A percentile compares a stretch with the other conserved stretches of the same genome.
These are phyloP conservation scores for Microcyclospora tardicrescens DNA, from an alignment of 2,329 filamentous ascomycete species.

Conservation along the genomic window DNA sequence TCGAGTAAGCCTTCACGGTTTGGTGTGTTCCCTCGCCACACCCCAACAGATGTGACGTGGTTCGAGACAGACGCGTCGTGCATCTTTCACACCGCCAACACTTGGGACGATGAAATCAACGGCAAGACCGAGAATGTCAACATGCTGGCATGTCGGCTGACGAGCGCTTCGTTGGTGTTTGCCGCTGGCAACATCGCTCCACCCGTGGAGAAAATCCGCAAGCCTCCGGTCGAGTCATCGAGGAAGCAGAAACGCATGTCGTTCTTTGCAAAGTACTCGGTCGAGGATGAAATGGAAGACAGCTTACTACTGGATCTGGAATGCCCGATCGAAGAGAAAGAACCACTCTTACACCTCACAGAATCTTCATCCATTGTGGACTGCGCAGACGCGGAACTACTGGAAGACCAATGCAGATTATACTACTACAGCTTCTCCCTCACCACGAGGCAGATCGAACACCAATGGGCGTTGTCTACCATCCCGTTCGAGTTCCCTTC, in stretches of 20 bases:
- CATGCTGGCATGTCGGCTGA: constrained; percentile 54
- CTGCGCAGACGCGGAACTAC: constrained; percentile 4
- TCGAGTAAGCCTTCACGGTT: constrained; percentile 46
- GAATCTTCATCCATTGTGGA: background rate
- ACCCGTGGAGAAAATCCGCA: constrained; percentile 23
- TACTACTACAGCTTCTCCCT: constrained; percentile 56
- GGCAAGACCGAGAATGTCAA: constrained; percentile 38
- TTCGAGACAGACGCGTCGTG: constrained; percentile 55
- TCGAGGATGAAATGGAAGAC: constrained; percentile 18
- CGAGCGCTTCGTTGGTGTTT: constrained; percentile 52
- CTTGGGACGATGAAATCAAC: constrained; percentile 42
- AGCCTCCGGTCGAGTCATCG: background rate
- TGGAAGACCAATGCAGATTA: constrained; percentile 51
- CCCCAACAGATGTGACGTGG: constrained; percentile 47
- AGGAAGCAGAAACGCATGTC: constrained; percentile 26
- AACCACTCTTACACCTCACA: constrained; percentile 10
- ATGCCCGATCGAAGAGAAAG: constrained; percentile 16
- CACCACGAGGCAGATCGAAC: constrained; percentile 31
- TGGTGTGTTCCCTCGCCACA: constrained; percentile 52
- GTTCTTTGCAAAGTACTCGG: constrained; percentile 34
- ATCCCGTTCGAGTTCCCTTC: constrained; percentile 59
- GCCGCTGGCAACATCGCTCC: constrained; percentile 49
- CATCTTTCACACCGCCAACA: constrained; percentile 61
- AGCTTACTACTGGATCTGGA: constrained; percentile 15
- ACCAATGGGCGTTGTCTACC: constrained; percentile 52